phyloP scores from a whole-genome alignment of 2,329 filamentous ascomycete genomes.

The Penicillium sclerotigenum region DNA sequence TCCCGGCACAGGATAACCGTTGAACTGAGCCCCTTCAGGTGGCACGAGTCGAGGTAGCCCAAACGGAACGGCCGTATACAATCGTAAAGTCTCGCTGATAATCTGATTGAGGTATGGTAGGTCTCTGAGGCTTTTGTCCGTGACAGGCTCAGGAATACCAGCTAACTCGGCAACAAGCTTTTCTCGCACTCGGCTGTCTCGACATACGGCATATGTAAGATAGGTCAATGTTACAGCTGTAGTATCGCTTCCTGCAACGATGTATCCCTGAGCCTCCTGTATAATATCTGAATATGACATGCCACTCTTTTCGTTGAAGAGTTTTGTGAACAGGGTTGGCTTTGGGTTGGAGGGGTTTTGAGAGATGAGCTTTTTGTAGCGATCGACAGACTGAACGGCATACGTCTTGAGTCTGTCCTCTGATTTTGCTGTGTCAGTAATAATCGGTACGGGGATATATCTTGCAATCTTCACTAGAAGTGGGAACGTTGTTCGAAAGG shows the following conservation, averaged over 20 bases:
- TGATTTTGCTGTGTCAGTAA: constrained; percentile 19
- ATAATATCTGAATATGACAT: constrained; percentile 37
- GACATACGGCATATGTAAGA: constrained; percentile 25
- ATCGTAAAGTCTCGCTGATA: constrained; percentile 37
- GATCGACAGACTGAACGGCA: constrained; percentile 23
- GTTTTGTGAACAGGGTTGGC: constrained; percentile 29
- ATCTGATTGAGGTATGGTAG: constrained; percentile 27
- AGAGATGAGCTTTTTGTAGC: constrained; percentile 22
- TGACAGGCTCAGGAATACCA: constrained; percentile 15
- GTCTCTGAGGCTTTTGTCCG: constrained; percentile 46
- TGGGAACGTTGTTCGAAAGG: constrained; percentile 28
- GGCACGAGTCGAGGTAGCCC: constrained; percentile 41
- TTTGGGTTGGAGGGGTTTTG: constrained; percentile 16
- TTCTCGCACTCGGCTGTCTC: constrained; percentile 12
- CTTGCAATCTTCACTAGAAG: constrained; percentile 17
- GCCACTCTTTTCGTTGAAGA: constrained; percentile 25
- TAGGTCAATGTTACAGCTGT: constrained; percentile 53
- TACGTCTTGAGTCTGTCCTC: constrained; percentile 23
- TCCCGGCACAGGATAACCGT: constrained; percentile 47
- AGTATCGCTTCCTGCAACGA: constrained; percentile 53
- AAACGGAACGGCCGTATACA: constrained; percentile 40
- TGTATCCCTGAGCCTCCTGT: constrained; percentile 45
- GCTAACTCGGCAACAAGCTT: constrained; percentile 22
- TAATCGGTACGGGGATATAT: constrained; percentile 24
- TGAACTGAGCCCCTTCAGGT: constrained; percentile 39